phyloP scores from a whole-genome alignment of 192 early-diverging fungal genomes.

The Piromyces finnis region DNA sequence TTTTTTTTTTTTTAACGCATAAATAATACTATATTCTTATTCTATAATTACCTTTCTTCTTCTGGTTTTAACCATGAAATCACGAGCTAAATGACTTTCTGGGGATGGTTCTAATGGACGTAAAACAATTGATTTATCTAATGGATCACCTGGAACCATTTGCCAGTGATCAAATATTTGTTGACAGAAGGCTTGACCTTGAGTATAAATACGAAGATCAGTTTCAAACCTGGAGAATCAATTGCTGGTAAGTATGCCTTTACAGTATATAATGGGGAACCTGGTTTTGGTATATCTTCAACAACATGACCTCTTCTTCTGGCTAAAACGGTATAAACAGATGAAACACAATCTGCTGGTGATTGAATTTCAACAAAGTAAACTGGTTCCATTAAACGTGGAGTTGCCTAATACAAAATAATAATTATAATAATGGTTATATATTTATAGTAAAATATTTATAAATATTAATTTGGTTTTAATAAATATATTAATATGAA shows the following conservation, averaged over 20 bases:
- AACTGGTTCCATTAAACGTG: constrained; percentile 93
- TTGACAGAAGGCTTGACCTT: constrained; percentile 94
- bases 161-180: constrained; percentile 99
- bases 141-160: constrained; percentile 89
- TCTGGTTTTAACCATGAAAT: constrained; percentile 98
- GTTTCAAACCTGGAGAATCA: constrained; percentile 90
- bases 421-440: not conserved
- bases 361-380: constrained; percentile 93
- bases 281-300: constrained; percentile 82
- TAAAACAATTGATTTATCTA: constrained; percentile 73
- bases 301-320: constrained; percentile 88
- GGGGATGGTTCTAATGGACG: constrained; percentile 78
- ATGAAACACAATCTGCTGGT: constrained; percentile 83
- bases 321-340: constrained; percentile 85
- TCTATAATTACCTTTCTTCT: constrained; percentile 52
- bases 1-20: not conserved
- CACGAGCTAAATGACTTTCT: constrained; percentile 72
- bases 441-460: too few species aligned
- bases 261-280: constrained; percentile 83
- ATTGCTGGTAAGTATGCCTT: constrained; percentile 90
- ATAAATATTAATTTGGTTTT: too few species aligned
- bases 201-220: constrained; percentile 85
- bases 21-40: too few species aligned
- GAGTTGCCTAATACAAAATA: constrained; percentile 69
- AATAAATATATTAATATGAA: too few species aligned